These are phyloP conservation scores for Bisporella sp. DNA, from an alignment of 2,329 filamentous ascomycete genomes.

Conservation along the genomic window DNA sequence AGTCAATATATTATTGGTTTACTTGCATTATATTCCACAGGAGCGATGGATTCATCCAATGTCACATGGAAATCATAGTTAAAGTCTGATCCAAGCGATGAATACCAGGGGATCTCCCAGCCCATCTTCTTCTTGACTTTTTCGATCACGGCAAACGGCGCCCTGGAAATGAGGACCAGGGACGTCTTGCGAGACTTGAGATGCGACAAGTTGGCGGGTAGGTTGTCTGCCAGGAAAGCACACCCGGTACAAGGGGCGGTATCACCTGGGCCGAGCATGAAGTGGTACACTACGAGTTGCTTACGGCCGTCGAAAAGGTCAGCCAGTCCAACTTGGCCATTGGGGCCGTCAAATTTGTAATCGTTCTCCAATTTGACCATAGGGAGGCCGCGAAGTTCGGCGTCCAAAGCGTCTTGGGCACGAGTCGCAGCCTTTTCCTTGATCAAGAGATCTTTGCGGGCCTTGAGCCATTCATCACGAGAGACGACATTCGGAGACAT, in stretches of 20 bases:
- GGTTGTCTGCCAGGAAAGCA: slow-evolving; percentile 30
- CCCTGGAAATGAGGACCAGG: slow-evolving; percentile 32
- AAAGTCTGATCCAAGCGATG: slow-evolving; percentile 28
- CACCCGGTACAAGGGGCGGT: slow-evolving; percentile 32
- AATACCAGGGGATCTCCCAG: slow-evolving; percentile 35
- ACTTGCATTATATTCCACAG: slow-evolving; percentile 16
- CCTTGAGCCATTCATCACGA: slow-evolving; percentile 28
- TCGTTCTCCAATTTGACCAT: slow-evolving; percentile 31
- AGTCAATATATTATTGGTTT: not conserved
- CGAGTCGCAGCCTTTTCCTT: slow-evolving; percentile 29
- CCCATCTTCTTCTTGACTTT: slow-evolving; percentile 29
- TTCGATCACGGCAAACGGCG: slow-evolving; percentile 29
- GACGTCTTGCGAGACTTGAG: slow-evolving; percentile 30
- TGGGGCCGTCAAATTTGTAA: slow-evolving; percentile 28
- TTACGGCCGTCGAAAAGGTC: slow-evolving; percentile 29
- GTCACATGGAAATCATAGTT: slow-evolving; percentile 34
- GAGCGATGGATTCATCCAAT: slow-evolving; percentile 23
- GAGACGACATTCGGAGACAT: not conserved
- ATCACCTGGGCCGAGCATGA: slow-evolving; percentile 34
- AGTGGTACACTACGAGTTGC: slow-evolving; percentile 36
- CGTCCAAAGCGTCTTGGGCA: slow-evolving; percentile 24
- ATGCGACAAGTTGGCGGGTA: slow-evolving; percentile 30
- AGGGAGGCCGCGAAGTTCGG: slow-evolving; percentile 29
- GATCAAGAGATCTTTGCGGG: slow-evolving; percentile 27
- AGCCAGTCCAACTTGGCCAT: slow-evolving; percentile 17